Base-by-base conservation (phyloP, 495 filamentous ascomycete genomes). In the Aspergillus carlsbadensis region DNA sequence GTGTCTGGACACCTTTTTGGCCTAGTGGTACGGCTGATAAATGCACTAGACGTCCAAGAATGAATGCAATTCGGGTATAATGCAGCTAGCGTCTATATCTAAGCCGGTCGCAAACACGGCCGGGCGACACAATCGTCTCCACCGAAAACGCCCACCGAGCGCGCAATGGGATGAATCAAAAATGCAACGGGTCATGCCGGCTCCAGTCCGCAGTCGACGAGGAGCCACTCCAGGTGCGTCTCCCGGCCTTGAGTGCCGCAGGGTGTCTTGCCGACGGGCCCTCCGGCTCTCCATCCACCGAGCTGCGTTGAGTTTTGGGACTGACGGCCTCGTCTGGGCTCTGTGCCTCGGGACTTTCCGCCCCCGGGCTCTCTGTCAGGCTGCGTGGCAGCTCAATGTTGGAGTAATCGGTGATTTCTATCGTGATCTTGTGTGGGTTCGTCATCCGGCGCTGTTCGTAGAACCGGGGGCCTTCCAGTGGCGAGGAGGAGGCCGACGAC, bases 161-260 rank as follows among this genome's bases (percentile, higher is more conserved):
- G 26, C 26, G n/a, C 26, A 8, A 8, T 29, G 26, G 8, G 26
- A 29, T 29, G 26, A 29, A 41, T 26, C 39, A 52, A 18, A 49
- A 56, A 24, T 35, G 53, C 3, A 56, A 26, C 21, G 53, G 33
- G 21, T 56, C 53, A 33, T 56, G 53, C 5, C 35, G 44, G 33
- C 44, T 49, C 43, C 53, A 55, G n/a, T 20, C 24, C 8, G 10
- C 31, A 13, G 10, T 36, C 5, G 52, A 29, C 10, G 46, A 37
- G 1, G 10, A 0, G 18, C 17, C 21, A 18, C 34, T 47, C 33
- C 13, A 55, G 10, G 43, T 18, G 6, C 44, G 29, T 3, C 35
- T 36, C 17, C 53, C 53, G 7, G 35, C 20, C 36, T 37, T 41
- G 8, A 56, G 44, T 0, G 49, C 36, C 1, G 43, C 33, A 0